Evolutionary conservation across 2,329 filamentous ascomycete species (phyloP), one percentile per base, ranked within the genome.

Genomic region (Neofusicoccum laricinum): DNA sequence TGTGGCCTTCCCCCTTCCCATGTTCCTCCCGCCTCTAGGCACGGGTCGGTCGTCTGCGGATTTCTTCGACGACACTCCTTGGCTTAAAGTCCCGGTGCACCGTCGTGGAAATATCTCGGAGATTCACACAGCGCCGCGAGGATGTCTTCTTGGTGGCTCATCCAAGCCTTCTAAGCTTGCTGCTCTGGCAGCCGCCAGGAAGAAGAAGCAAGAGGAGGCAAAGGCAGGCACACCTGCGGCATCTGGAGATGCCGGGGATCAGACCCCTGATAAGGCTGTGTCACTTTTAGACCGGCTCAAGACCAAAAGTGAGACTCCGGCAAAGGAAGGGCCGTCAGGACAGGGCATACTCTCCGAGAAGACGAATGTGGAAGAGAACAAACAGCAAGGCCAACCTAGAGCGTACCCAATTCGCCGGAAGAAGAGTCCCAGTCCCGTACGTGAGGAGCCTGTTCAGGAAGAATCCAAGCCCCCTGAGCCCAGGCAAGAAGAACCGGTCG

Each of bases 151-250:
- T 2, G 96, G 95, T 34, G 96, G 95, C 38, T 85, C 87, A 8
- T 84, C 77, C 2, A 95, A 93, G 72, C 84, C 91, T 77, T 96
- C 94, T 4, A 99, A 99, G 72, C 82, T 99, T 50, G 94, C 96
- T 70, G 92, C 92, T 53, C 81, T 99, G 46, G 93, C 94, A 59
- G 92, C 92, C 38, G 90, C 91, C 62, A 85, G 93, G 32, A 93
- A 93, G 75, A 93, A 91, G 78, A 96, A 93, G 76, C 88, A 88
- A 14, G 88, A 88, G 34, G 88, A 89, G 43, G 88, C 85, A 69
- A 80, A 74, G 57, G 72, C 73, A 41, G 68, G 63, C 17, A 63
- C 69, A 25, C 34, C 69, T 14, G 43, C 61, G 10, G 62, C 63
- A 7, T 50, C 45, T 34, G 40, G 30, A 15, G 46, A 65, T 25